A percentile compares a stretch with the other conserved stretches of the same genome.
phyloP scores from a whole-genome alignment of 2,329 filamentous ascomycete species.

The Akanthomyces muscarius region DNA sequence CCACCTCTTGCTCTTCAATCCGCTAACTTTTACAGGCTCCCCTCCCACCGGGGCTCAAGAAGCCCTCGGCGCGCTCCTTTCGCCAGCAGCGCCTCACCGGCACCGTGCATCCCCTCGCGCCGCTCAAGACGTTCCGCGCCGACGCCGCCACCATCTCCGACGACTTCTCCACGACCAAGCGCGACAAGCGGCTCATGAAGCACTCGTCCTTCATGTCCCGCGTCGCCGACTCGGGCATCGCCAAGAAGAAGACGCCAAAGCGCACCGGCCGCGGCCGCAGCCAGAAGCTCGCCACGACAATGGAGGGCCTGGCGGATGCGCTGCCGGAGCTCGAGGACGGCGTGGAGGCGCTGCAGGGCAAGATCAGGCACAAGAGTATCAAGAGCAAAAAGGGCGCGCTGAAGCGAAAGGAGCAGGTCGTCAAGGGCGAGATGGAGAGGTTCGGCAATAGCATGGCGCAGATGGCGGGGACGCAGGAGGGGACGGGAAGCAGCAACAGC shows the following conservation, averaged over 20 bases:
- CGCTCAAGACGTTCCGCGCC: slow-evolving; percentile 49
- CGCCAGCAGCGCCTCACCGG: slow-evolving; percentile 48
- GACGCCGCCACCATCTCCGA: slow-evolving; percentile 48
- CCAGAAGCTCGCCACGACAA: slow-evolving; percentile 73
- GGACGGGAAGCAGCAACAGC: slow-evolving; percentile 6
- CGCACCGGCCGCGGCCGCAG: slow-evolving; percentile 50
- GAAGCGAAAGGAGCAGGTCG: slow-evolving; percentile 77
- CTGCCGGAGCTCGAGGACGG: slow-evolving; percentile 59
- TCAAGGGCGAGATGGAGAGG: slow-evolving; percentile 74
- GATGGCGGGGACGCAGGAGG: slow-evolving; percentile 47
- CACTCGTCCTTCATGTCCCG: slow-evolving; percentile 75
- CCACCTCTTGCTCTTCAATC: not conserved
- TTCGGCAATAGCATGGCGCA: slow-evolving; percentile 81
- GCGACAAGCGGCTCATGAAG: slow-evolving; percentile 78
- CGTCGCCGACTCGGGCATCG: slow-evolving; percentile 54
- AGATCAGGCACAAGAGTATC: slow-evolving; percentile 70
- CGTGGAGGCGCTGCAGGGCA: slow-evolving; percentile 46
- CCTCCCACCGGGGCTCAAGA: slow-evolving; percentile 40
- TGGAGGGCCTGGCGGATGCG: slow-evolving; percentile 75
- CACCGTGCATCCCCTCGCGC: slow-evolving; percentile 46
- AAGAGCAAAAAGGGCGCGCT: slow-evolving; percentile 72
- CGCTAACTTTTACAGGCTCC: slow-evolving; percentile 23
- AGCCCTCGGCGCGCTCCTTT: slow-evolving; percentile 56
- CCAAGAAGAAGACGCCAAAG: slow-evolving; percentile 16
- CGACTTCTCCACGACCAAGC: slow-evolving; percentile 68